Evolutionary conservation across 768 basidiomycete species (phyloP).

Genomic region (Baorangia bicolor): DNA sequence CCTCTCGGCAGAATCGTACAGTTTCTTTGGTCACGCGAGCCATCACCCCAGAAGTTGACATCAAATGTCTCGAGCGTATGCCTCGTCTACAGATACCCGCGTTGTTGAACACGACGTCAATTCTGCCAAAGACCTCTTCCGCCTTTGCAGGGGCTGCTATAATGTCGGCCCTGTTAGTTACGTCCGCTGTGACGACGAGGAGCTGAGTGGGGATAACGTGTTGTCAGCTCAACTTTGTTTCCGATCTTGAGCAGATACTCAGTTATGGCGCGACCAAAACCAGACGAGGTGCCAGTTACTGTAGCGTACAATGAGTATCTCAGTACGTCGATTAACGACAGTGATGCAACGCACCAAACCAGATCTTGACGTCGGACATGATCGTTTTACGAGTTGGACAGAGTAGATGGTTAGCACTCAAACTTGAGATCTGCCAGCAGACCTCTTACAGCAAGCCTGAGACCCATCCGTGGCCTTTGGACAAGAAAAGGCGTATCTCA

Average conservation of each 20-base stretch:
- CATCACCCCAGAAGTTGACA: constrained; percentile 37
- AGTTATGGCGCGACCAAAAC: constrained; percentile 37
- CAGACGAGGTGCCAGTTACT: constrained; percentile 38
- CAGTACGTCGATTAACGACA: background rate
- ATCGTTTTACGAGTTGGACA: background rate
- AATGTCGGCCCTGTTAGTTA: constrained; percentile 26
- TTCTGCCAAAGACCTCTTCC: constrained; percentile 29
- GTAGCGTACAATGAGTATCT: background rate
- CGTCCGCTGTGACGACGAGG: constrained; percentile 34
- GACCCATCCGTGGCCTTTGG: background rate
- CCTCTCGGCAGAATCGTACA: constrained; percentile 36
- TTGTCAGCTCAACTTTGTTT: constrained; percentile 33
- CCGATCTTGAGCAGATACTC: constrained; percentile 36
- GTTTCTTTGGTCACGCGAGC: constrained; percentile 31
- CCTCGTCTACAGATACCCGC: constrained; percentile 32
- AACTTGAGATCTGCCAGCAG: background rate
- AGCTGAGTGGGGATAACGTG: constrained; percentile 27
- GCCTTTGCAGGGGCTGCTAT: constrained; percentile 27
- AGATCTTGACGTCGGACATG: constrained; percentile 21
- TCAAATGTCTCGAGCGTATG: constrained; percentile 36
- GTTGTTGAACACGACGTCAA: constrained; percentile 41
- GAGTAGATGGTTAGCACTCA: background rate
- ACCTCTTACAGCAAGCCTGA: background rate
- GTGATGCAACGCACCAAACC: constrained; percentile 13
- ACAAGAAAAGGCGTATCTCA: background rate